phyloP scores from a whole-genome alignment of 352 stramenopile genomes.

The Globisporangium orthogonon region DNA sequence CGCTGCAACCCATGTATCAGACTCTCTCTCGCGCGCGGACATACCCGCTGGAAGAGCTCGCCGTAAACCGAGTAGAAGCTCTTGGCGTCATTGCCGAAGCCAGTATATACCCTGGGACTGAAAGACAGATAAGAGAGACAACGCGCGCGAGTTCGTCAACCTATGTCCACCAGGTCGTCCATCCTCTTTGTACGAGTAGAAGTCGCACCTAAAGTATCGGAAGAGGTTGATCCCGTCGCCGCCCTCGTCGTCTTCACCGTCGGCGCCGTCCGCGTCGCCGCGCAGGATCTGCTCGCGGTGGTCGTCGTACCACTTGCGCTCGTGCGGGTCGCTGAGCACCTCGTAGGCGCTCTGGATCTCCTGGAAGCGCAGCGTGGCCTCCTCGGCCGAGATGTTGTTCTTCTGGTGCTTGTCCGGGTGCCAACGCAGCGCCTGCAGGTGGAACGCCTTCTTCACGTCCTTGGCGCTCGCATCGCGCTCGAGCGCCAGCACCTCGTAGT shows the following conservation, averaged over 20 bases:
- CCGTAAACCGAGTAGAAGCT: constrained; percentile 80
- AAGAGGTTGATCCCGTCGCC: constrained; percentile 68
- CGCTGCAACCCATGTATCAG: neutral
- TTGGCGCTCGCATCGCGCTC: constrained; percentile 40
- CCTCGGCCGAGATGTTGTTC: constrained; percentile 60
- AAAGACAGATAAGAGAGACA: neutral
- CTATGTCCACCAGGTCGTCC: constrained; percentile 7
- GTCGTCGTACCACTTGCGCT: constrained; percentile 88
- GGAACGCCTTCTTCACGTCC: constrained; percentile 80
- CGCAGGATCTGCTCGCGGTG: constrained; percentile 83
- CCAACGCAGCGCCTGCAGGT: constrained; percentile 67
- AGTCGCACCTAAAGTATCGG: constrained; percentile 63
- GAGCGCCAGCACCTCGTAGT: constrained; percentile 78
- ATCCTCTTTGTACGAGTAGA: neutral
- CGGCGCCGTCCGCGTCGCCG: constrained; percentile 39
- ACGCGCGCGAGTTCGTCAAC: neutral
- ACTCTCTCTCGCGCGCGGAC: neutral
- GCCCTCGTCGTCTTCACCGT: constrained; percentile 19
- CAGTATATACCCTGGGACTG: constrained; percentile 61
- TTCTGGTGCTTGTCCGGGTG: constrained; percentile 85
- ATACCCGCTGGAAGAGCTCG: constrained; percentile 58
- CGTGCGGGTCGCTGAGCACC: constrained; percentile 77
- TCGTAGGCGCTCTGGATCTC: constrained; percentile 85
- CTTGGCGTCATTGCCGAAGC: constrained; percentile 64
- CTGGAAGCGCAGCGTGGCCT: constrained; percentile 78